A percentile compares a stretch with the other conserved stretches of the same genome.
phyloP scores from a whole-genome alignment of 306 rosid species.

The Abrus precatorius region DNA sequence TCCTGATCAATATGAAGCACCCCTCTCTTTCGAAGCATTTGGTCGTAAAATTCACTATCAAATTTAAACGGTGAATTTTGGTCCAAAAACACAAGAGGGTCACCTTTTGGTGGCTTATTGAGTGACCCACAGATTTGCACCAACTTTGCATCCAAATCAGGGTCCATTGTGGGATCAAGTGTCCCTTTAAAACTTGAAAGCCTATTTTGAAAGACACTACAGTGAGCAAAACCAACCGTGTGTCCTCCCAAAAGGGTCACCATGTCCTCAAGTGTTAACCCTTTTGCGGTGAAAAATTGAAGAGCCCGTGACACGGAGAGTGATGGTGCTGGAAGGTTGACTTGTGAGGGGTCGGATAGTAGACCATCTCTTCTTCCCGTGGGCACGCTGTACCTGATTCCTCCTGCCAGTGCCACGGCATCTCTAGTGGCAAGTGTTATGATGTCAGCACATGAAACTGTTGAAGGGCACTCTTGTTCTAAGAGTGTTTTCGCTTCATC shows the following conservation, averaged over 20 bases:
- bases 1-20: constrained; percentile 62
- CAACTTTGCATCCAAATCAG: constrained; percentile 45
- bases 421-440: constrained; percentile 64
- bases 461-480: constrained; percentile 59
- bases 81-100: constrained; percentile 56
- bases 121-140: constrained; percentile 16
- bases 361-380: constrained; percentile 67
- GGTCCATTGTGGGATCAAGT: constrained; percentile 62
- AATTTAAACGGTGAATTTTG: constrained; percentile 48
- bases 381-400: constrained; percentile 50
- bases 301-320: constrained; percentile 44
- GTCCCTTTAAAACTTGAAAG: constrained; percentile 36
- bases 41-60: constrained; percentile 55
- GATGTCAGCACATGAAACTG: constrained; percentile 71
- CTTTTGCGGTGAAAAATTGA: constrained; percentile 42
- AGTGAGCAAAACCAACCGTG: constrained; percentile 68
- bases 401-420: constrained; percentile 56
- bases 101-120: not conserved
- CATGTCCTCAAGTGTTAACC: constrained; percentile 60
- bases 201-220: constrained; percentile 49
- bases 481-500: constrained; percentile 56
- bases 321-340: constrained; percentile 57
- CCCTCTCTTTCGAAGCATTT: constrained; percentile 52
- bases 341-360: constrained; percentile 40
- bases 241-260: constrained; percentile 72